Base-by-base conservation (phyloP, 2,329 filamentous ascomycete species). In the Verticillium zaregamsianum region DNA sequence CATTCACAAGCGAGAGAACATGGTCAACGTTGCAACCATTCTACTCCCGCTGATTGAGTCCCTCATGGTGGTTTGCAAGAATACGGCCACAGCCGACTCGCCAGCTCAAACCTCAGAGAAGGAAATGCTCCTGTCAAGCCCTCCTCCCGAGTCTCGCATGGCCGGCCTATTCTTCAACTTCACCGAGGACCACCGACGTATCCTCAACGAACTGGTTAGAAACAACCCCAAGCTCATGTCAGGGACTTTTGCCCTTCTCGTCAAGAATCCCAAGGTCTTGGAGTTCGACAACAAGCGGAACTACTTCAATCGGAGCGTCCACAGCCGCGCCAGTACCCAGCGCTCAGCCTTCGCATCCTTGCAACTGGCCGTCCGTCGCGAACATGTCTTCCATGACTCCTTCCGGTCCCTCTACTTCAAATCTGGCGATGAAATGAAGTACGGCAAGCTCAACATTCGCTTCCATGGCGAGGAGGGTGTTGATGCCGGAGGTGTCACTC, bases 241-340 rank as follows among this genome's bases (percentile, higher is more conserved):
- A 63, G 95, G 95, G 59, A 97, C 94, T 3, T 97, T 99, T 77
- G 93, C 94, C 12, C 83, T 99, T 17, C 80, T 99, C 57, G 95
- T 98, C 65, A 97, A 97, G 82, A 99, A 99, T 72, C 96, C 95
- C 31, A 99, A 98, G 82, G 96, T 99, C 3, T 82, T 99, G 14
- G 95, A 99, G 72, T 99, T 99, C 71, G 95, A 99, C 79, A 99
- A 99, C 80, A 99, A 99, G 82, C 93, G 95, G 70, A 98, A 96
- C 78, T 99, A 96, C 83, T 99, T 99, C 82, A 97, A 88, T 73
- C 90, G 95, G 64, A 93, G 92, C 70, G 89, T 99, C 12, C 95
- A 99, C 75, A 78, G 80, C 49, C 80, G 83, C 63, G 86, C 86
- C 55, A 84, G 84, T 59, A 85, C 86, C 60, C 88, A 92, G 69